Base-by-base conservation (phyloP, 345 rosid species). In the Sonneratia caseolaris region DNA sequence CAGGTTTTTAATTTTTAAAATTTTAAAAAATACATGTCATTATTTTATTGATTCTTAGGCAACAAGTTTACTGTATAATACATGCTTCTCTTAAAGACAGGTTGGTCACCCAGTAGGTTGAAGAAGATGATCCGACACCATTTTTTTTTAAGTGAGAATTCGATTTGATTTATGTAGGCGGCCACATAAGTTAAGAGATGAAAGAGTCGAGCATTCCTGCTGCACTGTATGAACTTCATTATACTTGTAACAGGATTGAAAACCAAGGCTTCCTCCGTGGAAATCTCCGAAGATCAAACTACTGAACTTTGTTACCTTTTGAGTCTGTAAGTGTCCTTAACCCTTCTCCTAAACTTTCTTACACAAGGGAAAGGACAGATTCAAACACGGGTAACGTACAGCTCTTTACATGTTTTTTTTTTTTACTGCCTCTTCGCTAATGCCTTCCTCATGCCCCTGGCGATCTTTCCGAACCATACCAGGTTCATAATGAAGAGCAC, bases 381-480 rank as follows among this genome's bases (percentile, higher is more conserved):
- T 37, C 51, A 45, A 27, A 36, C 61, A 40, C 22, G 68, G 40
- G 56, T 72, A 16, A 62, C 27, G 11, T 4, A 32, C 36, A 11
- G 5, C 56, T 37, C 37, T 47, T n/a, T 37, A 57, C 74, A 59
- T 27, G 12, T 27, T 27, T 68, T 64, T 64, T 68, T 64, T 64
- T 78, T 74, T 80, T 76, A 80, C 66, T 83, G 84, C 73, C 81
- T 77, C 81, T 84, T 86, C 21, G 88, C 73, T 77, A 86, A 67
- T 38, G 85, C 81, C 80, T 86, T 84, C 79, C 66, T 80, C 78
- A 86, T 56, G 61, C 91, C 91, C 85, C 43, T 80, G 71, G 83
- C 61, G 66, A 86, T 86, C 84, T 86, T 86, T 70, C 79, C 73
- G 72, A 86, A 84, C 91, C 88, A 86, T 72, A 82, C 75, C 71